phyloP scores from a whole-genome alignment of 495 filamentous ascomycete genomes.

The Apiosordaria backusii region DNA sequence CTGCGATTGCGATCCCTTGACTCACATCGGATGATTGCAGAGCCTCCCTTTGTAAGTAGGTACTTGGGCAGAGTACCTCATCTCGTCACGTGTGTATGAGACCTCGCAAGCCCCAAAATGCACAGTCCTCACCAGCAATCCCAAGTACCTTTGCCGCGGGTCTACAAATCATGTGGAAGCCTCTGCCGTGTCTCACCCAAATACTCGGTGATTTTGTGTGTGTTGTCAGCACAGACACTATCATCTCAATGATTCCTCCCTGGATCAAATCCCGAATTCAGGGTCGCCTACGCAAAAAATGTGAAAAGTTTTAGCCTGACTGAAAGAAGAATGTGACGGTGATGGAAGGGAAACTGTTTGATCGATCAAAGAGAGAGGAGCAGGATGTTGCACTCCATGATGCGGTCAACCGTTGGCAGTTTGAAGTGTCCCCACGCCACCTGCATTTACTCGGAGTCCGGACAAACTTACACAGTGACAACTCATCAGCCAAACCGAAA shows the following conservation, averaged over 20 bases:
- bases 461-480: conserved; percentile 10
- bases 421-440: not conserved
- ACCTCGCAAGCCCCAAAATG: not conserved
- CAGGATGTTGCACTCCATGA: not conserved
- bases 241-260: not conserved
- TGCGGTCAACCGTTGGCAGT: not conserved
- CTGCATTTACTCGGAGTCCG: conserved; percentile 12
- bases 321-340: no score
- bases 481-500: not conserved
- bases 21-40: not conserved
- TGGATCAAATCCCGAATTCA: not conserved
- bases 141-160: not conserved
- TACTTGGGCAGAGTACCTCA: not conserved
- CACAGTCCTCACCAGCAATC: not conserved
- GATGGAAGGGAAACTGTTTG: not conserved
- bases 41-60: not conserved
- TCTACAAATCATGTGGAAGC: no score
- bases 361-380: not conserved
- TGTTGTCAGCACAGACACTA: not conserved
- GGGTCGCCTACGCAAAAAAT: not conserved
- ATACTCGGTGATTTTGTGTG: not conserved
- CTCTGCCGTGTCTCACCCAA: not conserved
- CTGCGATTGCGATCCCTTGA: no score
- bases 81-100: not conserved
- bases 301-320: no score